Conservation (phyloP, 257 asterid species). For the Jasminum sambac region DNA sequence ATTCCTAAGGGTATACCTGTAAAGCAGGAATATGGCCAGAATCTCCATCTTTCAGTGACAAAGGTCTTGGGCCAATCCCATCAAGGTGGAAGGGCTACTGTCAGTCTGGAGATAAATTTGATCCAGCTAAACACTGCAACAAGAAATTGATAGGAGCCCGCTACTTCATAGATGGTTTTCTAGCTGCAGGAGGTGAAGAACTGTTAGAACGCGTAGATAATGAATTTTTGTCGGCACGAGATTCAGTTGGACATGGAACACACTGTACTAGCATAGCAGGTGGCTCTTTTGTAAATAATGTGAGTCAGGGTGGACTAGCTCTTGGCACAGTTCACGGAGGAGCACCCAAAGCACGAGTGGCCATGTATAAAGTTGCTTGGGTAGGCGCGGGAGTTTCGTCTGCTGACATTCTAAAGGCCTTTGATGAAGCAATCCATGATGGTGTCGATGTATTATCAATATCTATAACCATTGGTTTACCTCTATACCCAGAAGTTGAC, state of each 20-base stretch:
- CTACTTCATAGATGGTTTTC: conserved; percentile 40
- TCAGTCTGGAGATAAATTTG: conserved; percentile 36
- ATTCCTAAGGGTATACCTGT: not conserved
- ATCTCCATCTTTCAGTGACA: conserved; percentile 37
- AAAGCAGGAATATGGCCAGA: conserved; percentile 54
- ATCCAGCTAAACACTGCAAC: conserved; percentile 34
- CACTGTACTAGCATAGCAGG: conserved; percentile 50
- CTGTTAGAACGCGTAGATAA: conserved; percentile 16
- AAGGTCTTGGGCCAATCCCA: conserved; percentile 42
- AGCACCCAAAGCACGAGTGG: conserved; percentile 46
- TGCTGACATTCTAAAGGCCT: conserved; percentile 41
- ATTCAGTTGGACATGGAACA: conserved; percentile 43
- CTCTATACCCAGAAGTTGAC: conserved; percentile 39
- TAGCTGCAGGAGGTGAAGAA: conserved; percentile 16
- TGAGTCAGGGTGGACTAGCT: conserved; percentile 34
- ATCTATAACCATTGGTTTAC: conserved; percentile 30
- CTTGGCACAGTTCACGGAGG: conserved; percentile 50
- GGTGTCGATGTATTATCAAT: conserved; percentile 42
- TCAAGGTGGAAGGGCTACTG: conserved; percentile 44
- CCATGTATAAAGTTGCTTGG: conserved; percentile 49
- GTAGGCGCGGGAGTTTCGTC: conserved; percentile 26
- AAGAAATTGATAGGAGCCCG: conserved; percentile 48
- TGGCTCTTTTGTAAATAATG: conserved; percentile 39
- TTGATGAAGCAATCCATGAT: conserved; percentile 46
- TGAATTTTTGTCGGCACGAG: conserved; percentile 42